Conservation (phyloP, 106 monocot genomes). For the Dendrobium huoshanense region DNA sequence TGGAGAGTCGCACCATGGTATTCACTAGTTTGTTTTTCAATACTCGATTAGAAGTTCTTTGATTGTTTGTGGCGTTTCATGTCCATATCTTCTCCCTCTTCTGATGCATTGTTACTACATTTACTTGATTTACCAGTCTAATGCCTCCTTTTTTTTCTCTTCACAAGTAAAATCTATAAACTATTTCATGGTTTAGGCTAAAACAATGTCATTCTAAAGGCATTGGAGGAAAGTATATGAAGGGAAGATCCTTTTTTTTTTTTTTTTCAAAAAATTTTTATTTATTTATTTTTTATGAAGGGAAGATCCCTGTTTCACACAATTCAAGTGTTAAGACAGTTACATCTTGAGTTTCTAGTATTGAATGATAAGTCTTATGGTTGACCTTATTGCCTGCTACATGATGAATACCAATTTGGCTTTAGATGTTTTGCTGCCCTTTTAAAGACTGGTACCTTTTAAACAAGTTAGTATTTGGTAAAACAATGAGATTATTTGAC, state of each 20-base stretch:
- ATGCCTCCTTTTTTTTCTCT: neutral
- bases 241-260: neutral
- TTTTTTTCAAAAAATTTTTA: too few species aligned
- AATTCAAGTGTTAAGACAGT: neutral
- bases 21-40: neutral
- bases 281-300: neutral
- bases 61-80: neutral
- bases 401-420: neutral
- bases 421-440: neutral
- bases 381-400: neutral
- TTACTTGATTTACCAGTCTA: neutral
- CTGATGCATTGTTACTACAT: neutral
- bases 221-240: neutral
- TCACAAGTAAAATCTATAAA: neutral
- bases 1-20: constrained; percentile 97
- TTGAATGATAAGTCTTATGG: neutral
- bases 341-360: neutral
- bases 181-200: neutral
- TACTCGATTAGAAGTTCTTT: neutral
- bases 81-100: neutral
- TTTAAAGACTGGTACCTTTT: neutral
- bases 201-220: neutral
- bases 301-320: neutral
- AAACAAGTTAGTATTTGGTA: neutral
- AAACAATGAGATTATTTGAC: neutral